These are phyloP conservation scores for Solanum pennellii DNA, from an alignment of 257 asterid species.

Conservation along the genomic window DNA sequence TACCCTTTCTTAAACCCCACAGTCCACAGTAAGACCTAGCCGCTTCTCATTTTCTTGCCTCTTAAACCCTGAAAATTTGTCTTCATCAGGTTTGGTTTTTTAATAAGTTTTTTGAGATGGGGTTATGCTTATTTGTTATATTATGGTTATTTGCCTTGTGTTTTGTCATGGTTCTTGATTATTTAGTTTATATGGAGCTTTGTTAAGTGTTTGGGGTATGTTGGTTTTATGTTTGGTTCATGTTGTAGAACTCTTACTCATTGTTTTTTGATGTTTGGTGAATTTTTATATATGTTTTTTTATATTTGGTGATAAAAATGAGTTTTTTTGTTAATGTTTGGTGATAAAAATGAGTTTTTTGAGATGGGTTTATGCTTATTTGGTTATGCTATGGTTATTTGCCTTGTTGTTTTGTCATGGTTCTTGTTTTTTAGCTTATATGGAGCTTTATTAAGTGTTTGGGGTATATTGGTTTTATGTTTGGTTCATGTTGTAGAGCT, in stretches of 20 bases:
- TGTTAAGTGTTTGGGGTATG: neutral
- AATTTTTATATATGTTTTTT: no score
- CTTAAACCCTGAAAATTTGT: slow-evolving; percentile 1
- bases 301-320: no score
- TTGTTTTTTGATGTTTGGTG: no score
- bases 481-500: neutral
- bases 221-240: neutral
- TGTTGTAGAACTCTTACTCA: neutral
- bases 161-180: neutral
- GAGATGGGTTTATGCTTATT: no score
- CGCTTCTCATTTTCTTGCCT: neutral
- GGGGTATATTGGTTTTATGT: neutral
- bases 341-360: neutral
- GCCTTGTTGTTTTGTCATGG: no score
- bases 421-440: no score
- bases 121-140: neutral
- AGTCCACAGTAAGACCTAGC: slow-evolving; percentile 15
- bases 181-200: neutral
- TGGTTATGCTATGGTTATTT: no score
- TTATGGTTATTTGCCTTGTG: neutral
- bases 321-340: neutral
- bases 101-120: neutral
- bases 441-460: neutral
- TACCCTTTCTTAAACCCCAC: neutral
- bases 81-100: neutral